phyloP scores from a whole-genome alignment of 345 rosid genomes.

The Camelina laxa region DNA sequence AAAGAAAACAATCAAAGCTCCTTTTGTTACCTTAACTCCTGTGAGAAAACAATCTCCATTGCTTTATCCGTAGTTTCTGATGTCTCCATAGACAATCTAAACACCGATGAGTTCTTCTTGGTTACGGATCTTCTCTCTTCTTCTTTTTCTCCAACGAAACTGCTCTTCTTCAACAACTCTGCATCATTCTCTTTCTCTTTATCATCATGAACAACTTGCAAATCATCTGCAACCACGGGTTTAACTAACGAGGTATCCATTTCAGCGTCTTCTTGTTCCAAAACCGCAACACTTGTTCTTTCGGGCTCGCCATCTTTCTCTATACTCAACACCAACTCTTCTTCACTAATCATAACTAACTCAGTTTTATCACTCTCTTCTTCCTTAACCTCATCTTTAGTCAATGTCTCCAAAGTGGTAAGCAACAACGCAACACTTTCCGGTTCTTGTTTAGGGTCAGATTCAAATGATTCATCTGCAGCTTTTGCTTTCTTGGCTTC shows the following conservation, averaged over 20 bases:
- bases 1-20: conserved; percentile 13
- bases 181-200: conserved; percentile 1
- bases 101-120: conserved; percentile 19
- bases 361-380: conserved; percentile 17
- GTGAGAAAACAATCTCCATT: conserved; percentile 19
- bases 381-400: conserved; percentile 35
- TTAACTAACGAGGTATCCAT: not conserved
- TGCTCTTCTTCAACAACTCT: conserved; percentile 24
- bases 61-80: conserved; percentile 25
- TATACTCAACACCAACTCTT: conserved; percentile 22
- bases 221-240: conserved; percentile 21
- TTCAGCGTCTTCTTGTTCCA: conserved; percentile 25
- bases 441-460: conserved; percentile 8
- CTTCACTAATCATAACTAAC: conserved; percentile 8
- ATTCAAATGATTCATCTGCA: conserved; percentile 9
- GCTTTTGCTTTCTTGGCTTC: conserved; percentile 66
- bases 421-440: conserved; percentile 33
- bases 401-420: conserved; percentile 42
- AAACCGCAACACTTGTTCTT: conserved; percentile 3
- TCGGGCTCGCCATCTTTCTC: not conserved
- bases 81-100: conserved; percentile 21
- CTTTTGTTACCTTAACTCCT: conserved; percentile 36
- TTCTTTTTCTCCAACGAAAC: conserved; percentile 11
- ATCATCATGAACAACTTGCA: conserved; percentile 19
- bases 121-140: conserved; percentile 18